A percentile compares a stretch with the other conserved stretches of the same genome.
These are phyloP conservation scores for Verbascum thapsus DNA, from an alignment of 257 asterid genomes.

Conservation along the genomic window DNA sequence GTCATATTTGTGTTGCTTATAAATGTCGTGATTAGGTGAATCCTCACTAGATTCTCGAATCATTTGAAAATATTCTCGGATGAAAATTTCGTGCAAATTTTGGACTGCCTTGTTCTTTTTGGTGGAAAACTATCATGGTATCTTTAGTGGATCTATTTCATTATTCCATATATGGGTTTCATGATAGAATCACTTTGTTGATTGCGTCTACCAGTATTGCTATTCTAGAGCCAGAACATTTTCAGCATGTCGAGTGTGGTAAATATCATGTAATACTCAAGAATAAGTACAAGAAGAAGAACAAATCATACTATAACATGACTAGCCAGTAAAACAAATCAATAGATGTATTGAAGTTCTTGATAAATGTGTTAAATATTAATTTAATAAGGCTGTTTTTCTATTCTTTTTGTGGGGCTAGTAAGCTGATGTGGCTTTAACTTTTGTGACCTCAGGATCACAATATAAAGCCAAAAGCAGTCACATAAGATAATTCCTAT, in stretches of 20 bases:
- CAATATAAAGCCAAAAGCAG: neutral
- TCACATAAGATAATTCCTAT: neutral
- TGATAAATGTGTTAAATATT: neutral
- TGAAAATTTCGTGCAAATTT: neutral
- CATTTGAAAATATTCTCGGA: constrained; percentile 1
- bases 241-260: neutral
- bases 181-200: constrained; percentile 2
- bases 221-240: neutral
- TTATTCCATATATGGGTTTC: neutral
- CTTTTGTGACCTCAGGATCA: neutral
- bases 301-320: too few species aligned
- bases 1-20: neutral
- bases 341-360: too few species aligned
- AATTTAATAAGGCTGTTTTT: neutral
- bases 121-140: neutral
- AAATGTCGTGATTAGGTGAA: neutral
- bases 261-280: too few species aligned
- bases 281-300: too few species aligned
- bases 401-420: neutral
- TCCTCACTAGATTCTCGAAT: neutral
- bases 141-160: neutral
- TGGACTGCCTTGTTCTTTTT: neutral
- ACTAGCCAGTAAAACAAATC: too few species aligned
- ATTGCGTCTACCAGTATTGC: neutral
- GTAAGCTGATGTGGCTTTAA: neutral